A percentile compares a stretch with the other conserved stretches of the same genome.
Evolutionary conservation across 2,329 filamentous ascomycete species (phyloP).

Genomic region (Cytospora leucostoma): DNA sequence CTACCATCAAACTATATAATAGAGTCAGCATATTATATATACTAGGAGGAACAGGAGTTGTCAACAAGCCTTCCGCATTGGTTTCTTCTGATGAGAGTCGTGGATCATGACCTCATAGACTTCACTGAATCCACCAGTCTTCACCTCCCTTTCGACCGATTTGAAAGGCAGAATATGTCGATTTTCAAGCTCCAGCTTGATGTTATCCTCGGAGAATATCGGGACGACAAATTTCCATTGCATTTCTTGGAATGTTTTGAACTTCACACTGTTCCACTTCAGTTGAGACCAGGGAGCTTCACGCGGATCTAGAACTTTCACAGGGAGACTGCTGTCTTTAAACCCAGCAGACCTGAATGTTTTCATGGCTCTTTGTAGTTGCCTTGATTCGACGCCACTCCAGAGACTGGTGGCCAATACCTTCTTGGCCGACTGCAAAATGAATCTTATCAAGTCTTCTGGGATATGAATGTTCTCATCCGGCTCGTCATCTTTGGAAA

Average conservation of each 20-base stretch:
- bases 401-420: not conserved
- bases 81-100: conserved; percentile 2
- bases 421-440: not conserved
- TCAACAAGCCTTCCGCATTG: not conserved
- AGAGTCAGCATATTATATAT: not conserved
- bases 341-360: not conserved
- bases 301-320: not conserved
- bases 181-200: not conserved
- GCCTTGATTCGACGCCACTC: not conserved
- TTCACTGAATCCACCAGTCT: not conserved
- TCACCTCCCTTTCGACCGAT: not conserved
- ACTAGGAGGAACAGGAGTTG: not conserved
- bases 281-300: not conserved
- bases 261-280: not conserved
- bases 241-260: not conserved
- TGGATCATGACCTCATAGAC: conserved; percentile 14
- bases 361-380: not conserved
- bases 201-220: not conserved
- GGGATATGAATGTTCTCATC: not conserved
- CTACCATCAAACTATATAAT: conserved; percentile 1
- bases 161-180: not conserved
- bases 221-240: conserved; percentile 7
- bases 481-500: not conserved
- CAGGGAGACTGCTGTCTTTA: not conserved
- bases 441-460: not conserved